Evolutionary conservation across 345 rosid species (phyloP), one percentile per base, ranked within the genome.

Genomic region (Durio zibethinus): DNA sequence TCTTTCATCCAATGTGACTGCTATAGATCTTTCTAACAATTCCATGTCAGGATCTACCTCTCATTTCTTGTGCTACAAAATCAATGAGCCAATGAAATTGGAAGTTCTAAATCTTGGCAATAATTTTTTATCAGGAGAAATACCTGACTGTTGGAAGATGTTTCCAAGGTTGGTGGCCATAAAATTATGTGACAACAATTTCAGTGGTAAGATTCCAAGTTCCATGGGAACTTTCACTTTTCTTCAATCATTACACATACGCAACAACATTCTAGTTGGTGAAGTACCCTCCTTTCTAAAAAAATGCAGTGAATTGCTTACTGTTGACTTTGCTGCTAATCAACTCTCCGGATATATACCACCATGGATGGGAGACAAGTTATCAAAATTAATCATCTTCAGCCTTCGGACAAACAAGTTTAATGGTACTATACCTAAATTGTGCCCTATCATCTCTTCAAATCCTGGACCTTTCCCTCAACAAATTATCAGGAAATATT

Each of bases 1-100:
- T 25, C 29, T 83, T 20, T 77, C 81, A 3, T 25, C 35, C 1
- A 78, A 47, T 1, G 35, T 62, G 7, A 45, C 80, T 21, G 63
- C 60, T 7, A 31, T 83, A 64, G 73, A 64, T 59, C 75, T 83
- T 42, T 80, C 86, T 2, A 74, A 57, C 4, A 83, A 83, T 59
- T 61, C 57, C 29, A 76, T 83, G 15, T 70, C 74, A 3, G 82
- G 86, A 10, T 53, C 79, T 10, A 48, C 76, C 9, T 53, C 67
- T 20, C 42, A 2, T 53, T 78, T 42, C 27, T 23, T 80, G 63
- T 80, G 82, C 21, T 12, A 18, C 10, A 60, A 4, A 43, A 42
- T 23, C 5, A 11, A 35, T 6, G 42, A 47, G 15, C 15, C 2
- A 14, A 72, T 50, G 61, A 33, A 72, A 52, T n/a, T 80, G 59